Percentiles rank a stretch among this genome's conserved stretches.
phyloP scores from a whole-genome alignment of 441 rosid species.

The Populus hybrid region DNA sequence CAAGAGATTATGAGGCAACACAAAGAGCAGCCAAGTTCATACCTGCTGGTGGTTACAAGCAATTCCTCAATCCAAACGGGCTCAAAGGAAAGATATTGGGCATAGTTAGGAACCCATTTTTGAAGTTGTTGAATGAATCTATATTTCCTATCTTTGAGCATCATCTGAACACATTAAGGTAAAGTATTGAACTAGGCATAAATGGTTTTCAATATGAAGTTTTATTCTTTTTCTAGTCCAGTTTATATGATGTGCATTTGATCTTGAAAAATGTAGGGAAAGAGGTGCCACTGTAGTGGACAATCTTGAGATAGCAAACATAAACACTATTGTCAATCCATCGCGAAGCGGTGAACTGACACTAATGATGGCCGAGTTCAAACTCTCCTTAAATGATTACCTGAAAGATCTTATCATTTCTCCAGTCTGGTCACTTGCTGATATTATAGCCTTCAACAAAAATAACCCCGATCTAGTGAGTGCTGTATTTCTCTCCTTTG shows the following conservation, averaged over 20 bases:
- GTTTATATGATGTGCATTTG: neutral
- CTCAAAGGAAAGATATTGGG: slow-evolving; percentile 36
- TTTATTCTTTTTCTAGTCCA: neutral
- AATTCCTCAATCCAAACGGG: slow-evolving; percentile 30
- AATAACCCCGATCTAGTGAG: slow-evolving; percentile 33
- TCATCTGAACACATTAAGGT: slow-evolving; percentile 23
- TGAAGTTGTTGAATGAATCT: slow-evolving; percentile 15
- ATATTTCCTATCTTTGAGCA: slow-evolving; percentile 21
- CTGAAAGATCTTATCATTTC: slow-evolving; percentile 26
- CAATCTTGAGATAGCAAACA: slow-evolving; percentile 29
- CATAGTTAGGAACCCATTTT: slow-evolving; percentile 29
- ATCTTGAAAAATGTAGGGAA: slow-evolving; percentile 11
- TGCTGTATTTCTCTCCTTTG: neutral
- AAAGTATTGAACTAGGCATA: neutral
- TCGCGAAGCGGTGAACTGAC: slow-evolving; percentile 23
- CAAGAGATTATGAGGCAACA: slow-evolving; percentile 32
- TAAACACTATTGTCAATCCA: slow-evolving; percentile 23
- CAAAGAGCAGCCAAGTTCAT: slow-evolving; percentile 30
- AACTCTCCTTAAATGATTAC: slow-evolving; percentile 24
- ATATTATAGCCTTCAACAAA: slow-evolving; percentile 31
- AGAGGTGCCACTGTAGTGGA: slow-evolving; percentile 33
- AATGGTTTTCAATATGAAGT: neutral
- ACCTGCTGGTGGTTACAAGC: slow-evolving; percentile 35
- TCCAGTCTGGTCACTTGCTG: slow-evolving; percentile 37
- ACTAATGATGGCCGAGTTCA: slow-evolving; percentile 27